Conservation (phyloP, 768 basidiomycete genomes). For the Mycena alexandri region DNA sequence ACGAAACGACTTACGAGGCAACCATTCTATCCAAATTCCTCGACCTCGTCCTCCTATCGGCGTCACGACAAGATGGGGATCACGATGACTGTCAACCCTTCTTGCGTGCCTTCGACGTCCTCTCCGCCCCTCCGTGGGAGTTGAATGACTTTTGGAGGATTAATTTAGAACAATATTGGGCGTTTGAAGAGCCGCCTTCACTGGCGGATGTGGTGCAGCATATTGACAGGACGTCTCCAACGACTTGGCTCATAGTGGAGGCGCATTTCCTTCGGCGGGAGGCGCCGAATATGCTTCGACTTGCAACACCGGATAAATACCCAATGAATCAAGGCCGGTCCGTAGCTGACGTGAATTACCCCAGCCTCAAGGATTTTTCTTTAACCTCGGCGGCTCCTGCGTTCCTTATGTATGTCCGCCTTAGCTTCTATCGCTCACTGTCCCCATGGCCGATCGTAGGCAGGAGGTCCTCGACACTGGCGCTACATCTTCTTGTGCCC, state of each 20-base stretch:
- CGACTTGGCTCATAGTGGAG: slow-evolving; percentile 16
- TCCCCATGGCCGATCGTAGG: no score
- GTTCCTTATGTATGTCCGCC: background rate
- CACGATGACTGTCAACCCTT: background rate
- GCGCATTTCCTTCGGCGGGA: slow-evolving; percentile 29
- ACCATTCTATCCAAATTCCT: slow-evolving; percentile 22
- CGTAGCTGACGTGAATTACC: slow-evolving; percentile 13
- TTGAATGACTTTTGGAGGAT: slow-evolving; percentile 15
- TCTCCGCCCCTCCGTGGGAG: background rate
- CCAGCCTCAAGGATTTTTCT: slow-evolving; percentile 16
- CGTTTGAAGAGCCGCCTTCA: slow-evolving; percentile 4
- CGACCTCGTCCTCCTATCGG: slow-evolving; percentile 24
- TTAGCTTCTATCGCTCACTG: background rate
- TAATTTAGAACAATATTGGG: slow-evolving; percentile 24
- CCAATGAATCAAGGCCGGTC: slow-evolving; percentile 23
- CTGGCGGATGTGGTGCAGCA: slow-evolving; percentile 16
- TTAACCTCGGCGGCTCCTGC: background rate
- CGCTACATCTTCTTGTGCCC: slow-evolving; percentile 7
- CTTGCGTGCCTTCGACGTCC: background rate
- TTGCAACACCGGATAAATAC: slow-evolving; percentile 6
- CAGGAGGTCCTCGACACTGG: slow-evolving; percentile 9
- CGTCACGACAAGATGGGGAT: background rate
- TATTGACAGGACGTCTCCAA: slow-evolving; percentile 11
- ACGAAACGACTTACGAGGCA: slow-evolving; percentile 24
- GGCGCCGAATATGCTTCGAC: slow-evolving; percentile 6